These are phyloP conservation scores for Trifolium repens DNA, from an alignment of 306 rosid genomes.

Conservation along the genomic window DNA sequence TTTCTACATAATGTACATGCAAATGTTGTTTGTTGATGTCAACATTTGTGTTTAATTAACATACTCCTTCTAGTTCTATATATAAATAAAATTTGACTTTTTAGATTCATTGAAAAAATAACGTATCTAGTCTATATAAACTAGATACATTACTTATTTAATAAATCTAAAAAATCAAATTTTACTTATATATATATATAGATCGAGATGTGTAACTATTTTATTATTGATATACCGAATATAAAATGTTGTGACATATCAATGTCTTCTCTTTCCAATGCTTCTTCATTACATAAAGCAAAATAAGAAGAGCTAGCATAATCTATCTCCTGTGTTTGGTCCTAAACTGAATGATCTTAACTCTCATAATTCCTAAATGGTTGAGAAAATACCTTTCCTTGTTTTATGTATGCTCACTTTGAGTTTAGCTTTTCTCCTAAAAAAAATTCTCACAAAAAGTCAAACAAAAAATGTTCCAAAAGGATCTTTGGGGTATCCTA, in stretches of 20 bases:
- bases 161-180: too few species aligned
- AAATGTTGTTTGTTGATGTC: too few species aligned
- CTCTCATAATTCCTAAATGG: constrained; percentile 22
- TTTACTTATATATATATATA: too few species aligned
- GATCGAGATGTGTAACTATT: not conserved
- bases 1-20: too few species aligned
- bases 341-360: constrained; percentile 1
- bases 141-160: too few species aligned
- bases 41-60: too few species aligned
- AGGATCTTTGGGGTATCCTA: constrained; percentile 62
- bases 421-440: constrained; percentile 41
- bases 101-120: too few species aligned
- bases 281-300: constrained; percentile 5
- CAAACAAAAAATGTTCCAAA: constrained; percentile 52
- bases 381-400: constrained; percentile 37
- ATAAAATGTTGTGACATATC: not conserved
- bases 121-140: too few species aligned
- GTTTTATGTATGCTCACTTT: constrained; percentile 45
- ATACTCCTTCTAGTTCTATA: too few species aligned
- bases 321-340: not conserved
- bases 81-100: too few species aligned
- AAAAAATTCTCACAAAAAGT: constrained; percentile 44
- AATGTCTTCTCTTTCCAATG: constrained; percentile 18
- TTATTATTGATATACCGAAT: not conserved
- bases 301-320: not conserved